Conservation (phyloP, 1,284 basidiomycete genomes). For the Laetiporus sulphureus region DNA sequence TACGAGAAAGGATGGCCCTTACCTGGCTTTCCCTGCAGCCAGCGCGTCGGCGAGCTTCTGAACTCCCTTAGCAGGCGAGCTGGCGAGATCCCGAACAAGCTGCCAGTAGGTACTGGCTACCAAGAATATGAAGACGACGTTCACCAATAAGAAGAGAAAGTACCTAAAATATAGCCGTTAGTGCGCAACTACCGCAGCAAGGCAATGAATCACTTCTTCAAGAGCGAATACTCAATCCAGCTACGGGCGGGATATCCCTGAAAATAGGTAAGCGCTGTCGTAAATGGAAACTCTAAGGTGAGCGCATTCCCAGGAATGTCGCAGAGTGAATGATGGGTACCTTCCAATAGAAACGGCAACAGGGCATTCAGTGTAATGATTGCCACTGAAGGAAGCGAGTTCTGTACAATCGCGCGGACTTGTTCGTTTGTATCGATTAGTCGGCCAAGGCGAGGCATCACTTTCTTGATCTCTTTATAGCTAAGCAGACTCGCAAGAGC, state of each 20-base stretch:
- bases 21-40: slow-evolving; percentile 68
- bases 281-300: too few relatives aligned
- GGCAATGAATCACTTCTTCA: slow-evolving; percentile 70
- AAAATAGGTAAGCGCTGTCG: slow-evolving; percentile 74
- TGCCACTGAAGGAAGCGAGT: slow-evolving; percentile 85
- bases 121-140: slow-evolving; percentile 95
- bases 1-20: slow-evolving; percentile 7
- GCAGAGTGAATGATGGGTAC: slow-evolving; percentile 30
- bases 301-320: background rate
- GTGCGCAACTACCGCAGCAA: slow-evolving; percentile 1
- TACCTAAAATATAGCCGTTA: slow-evolving; percentile 47
- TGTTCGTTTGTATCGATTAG: slow-evolving; percentile 78
- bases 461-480: slow-evolving; percentile 88
- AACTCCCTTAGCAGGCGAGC: slow-evolving; percentile 83
- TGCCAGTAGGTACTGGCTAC: slow-evolving; percentile 88
- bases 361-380: slow-evolving; percentile 88
- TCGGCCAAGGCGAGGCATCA: slow-evolving; percentile 76
- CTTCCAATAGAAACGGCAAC: slow-evolving; percentile 87
- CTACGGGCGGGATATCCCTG: slow-evolving; percentile 88
- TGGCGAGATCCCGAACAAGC: slow-evolving; percentile 80
- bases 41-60: slow-evolving; percentile 83
- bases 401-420: slow-evolving; percentile 85
- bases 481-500: slow-evolving; percentile 82
- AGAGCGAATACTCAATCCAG: slow-evolving; percentile 87
- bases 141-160: slow-evolving; percentile 89